phyloP scores from a whole-genome alignment of 441 rosid genomes.

The Biscutella laevigata region DNA sequence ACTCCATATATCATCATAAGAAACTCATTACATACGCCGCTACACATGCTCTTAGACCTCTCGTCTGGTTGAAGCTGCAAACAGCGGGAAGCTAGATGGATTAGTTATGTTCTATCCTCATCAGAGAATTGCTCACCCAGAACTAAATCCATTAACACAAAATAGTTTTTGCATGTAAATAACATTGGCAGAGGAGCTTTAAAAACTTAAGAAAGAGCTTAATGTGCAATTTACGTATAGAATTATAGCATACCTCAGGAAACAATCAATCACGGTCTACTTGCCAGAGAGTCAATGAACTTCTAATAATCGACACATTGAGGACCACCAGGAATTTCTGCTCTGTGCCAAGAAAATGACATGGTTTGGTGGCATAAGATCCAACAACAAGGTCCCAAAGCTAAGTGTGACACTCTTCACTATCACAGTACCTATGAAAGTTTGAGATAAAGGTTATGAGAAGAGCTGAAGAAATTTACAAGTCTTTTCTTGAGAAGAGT shows the following conservation, averaged over 20 bases:
- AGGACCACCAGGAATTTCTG: conserved; percentile 2
- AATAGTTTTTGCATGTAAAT: conserved; percentile 53
- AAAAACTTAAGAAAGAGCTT: background rate
- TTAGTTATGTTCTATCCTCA: conserved; percentile 60
- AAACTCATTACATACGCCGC: no score
- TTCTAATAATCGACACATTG: no score
- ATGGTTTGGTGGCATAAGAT: no score
- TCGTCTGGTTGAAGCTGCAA: conserved; percentile 58
- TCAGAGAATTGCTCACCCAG: conserved; percentile 61
- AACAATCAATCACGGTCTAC: no score
- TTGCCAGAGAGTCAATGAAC: no score
- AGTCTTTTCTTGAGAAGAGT: background rate
- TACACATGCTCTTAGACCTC: no score
- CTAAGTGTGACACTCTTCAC: conserved; percentile 59
- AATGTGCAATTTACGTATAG: background rate
- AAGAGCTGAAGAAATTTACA: conserved; percentile 2
- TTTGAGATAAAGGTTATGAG: no score
- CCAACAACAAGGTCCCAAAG: conserved; percentile 64
- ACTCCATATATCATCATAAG: no score
- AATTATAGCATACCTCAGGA: no score
- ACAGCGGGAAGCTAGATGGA: conserved; percentile 57
- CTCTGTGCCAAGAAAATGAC: conserved; percentile 30
- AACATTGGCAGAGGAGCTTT: background rate
- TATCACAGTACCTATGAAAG: conserved; percentile 67
- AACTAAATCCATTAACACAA: conserved; percentile 64